phyloP scores from a whole-genome alignment of 345 rosid genomes.

The Stellera chamaejasme region DNA sequence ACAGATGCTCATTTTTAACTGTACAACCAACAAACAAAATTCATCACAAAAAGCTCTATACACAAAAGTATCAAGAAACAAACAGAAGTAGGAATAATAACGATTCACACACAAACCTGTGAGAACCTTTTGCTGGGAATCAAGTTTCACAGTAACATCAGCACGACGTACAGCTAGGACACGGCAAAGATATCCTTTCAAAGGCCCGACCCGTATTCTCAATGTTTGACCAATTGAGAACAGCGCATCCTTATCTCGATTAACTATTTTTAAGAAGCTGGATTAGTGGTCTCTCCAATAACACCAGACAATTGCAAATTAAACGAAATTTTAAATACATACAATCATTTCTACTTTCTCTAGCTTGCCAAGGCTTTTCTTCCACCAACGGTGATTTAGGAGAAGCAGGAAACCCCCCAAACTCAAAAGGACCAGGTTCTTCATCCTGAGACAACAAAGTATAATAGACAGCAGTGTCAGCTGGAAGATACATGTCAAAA shows the following conservation, averaged over 20 bases:
- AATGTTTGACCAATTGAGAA: constrained; percentile 83
- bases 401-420: constrained; percentile 57
- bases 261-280: constrained; percentile 45
- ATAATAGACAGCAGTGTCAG: no score
- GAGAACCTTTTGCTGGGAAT: constrained; percentile 76
- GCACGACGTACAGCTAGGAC: constrained; percentile 67
- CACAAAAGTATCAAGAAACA: neutral
- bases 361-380: constrained; percentile 48
- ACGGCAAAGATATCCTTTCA: constrained; percentile 90
- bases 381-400: constrained; percentile 82
- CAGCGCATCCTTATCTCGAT: constrained; percentile 50
- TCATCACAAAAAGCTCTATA: constrained; percentile 2
- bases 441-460: constrained; percentile 33
- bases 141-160: constrained; percentile 91
- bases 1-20: constrained; percentile 88
- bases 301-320: neutral
- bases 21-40: constrained; percentile 21
- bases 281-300: constrained; percentile 16
- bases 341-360: constrained; percentile 47
- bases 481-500: neutral
- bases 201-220: constrained; percentile 85
- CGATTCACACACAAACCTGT: constrained; percentile 41
- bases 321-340: constrained; percentile 23
- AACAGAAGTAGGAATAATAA: constrained; percentile 4
- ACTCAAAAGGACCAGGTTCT: constrained; percentile 35